Conservation (phyloP, 306 rosid genomes). For the Malus sieversii region DNA sequence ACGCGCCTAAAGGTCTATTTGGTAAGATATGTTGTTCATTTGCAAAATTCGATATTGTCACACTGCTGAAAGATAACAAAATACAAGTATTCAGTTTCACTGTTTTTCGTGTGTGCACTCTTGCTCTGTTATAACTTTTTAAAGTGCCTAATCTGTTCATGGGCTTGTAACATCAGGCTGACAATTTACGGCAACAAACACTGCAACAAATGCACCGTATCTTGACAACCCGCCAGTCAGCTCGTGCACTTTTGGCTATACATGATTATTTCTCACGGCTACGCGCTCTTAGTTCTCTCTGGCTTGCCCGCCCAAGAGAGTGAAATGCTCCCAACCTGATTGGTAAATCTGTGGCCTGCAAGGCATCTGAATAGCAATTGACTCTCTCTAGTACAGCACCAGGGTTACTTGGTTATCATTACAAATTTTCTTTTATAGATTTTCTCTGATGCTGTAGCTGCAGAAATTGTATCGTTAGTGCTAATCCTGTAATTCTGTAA, state of each 20-base stretch:
- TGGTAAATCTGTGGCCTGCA: constrained; percentile 8
- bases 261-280: constrained; percentile 79
- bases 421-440: neutral
- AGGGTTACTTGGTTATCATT: constrained; percentile 3
- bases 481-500: neutral
- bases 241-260: constrained; percentile 92
- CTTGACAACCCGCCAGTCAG: constrained; percentile 89
- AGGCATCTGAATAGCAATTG: constrained; percentile 2
- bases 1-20: neutral
- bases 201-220: constrained; percentile 95
- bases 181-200: constrained; percentile 91
- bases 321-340: constrained; percentile 20
- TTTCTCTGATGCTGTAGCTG: neutral
- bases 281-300: constrained; percentile 94
- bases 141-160: neutral
- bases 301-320: constrained; percentile 97
- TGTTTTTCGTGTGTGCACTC: neutral
- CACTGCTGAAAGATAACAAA: neutral
- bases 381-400: constrained; percentile 15
- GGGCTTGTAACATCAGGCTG: constrained; percentile 51
- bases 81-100: neutral
- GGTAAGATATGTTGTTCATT: neutral
- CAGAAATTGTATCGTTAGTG: constrained; percentile 1
- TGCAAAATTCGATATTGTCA: neutral
- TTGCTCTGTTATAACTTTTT: neutral